Base-by-base conservation (phyloP, 371 early-diverging fungal species). In the Saksenaea oblongispora region DNA sequence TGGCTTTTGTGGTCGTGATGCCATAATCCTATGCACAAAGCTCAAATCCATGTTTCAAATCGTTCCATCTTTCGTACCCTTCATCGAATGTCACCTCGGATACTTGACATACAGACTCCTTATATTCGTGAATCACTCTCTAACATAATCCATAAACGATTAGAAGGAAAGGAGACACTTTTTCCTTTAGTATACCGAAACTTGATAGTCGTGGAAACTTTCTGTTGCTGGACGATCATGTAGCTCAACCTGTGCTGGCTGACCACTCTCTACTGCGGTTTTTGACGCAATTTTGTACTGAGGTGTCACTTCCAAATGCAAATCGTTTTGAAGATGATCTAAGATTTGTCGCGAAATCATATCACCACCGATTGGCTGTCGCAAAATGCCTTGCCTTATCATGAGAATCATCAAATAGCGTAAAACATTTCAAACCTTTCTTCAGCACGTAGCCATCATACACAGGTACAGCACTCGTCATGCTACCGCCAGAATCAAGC, bases 371-470 rank as follows among this genome's bases (percentile, higher is more conserved):
- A 95, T 62, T 1, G 87, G 73, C 64, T 93, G 91, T 47, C 89
- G 87, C 66, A 86, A 75, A 15, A 95, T 85, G 15, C 87, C 90
- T 84, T 37, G 42, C 17, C 17, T 10, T 14, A 8, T n/a, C 9
- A 18, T 44, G 26, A 56, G 41, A 55, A 37, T 34, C 17, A 7
- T n/a, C 13, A 5, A 34, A 37, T 22, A 53, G 9, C 1, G 34
- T 18, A 37, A 41, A 18, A 28, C 1, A 37, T 14, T 22, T 9
- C 66, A 28, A 66, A 69, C 92, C 94, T 82, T 97, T 96, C 56
- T 93, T 92, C 42, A 98, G 71, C 3, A 94, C 93, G 72, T 92
- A 96, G 34, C 99, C 99, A 65, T 98, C 99, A 68, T 87, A 92
- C 0, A 98, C 98, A 17, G 99, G 98, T 0, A 93, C 92, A 3